phyloP scores from a whole-genome alignment of 306 rosid genomes.

The Crataegus laevigata region DNA sequence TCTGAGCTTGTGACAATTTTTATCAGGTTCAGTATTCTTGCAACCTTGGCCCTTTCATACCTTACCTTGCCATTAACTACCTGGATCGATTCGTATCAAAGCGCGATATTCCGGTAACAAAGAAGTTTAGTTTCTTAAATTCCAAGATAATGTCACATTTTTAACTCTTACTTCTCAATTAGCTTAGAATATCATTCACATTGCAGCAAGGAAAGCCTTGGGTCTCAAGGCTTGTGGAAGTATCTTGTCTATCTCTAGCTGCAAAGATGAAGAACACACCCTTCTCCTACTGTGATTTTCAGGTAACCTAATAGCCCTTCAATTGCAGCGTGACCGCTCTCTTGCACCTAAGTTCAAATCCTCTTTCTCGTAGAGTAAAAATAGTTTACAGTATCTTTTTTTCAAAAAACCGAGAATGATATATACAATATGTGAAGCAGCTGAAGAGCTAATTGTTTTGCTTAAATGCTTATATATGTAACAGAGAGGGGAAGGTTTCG shows the following conservation, averaged over 20 bases:
- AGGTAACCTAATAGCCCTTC: slow-evolving; percentile 24
- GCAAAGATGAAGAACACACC: slow-evolving; percentile 58
- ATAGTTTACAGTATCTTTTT: background rate
- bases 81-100: slow-evolving; percentile 53
- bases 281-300: slow-evolving; percentile 30
- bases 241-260: slow-evolving; percentile 58
- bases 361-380: background rate
- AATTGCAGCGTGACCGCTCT: background rate
- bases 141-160: background rate
- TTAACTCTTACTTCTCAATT: background rate
- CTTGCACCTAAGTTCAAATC: background rate
- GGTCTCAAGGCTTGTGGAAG: slow-evolving; percentile 38
- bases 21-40: slow-evolving; percentile 37
- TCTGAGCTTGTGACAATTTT: background rate
- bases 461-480: background rate
- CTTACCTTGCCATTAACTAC: slow-evolving; percentile 67
- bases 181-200: background rate
- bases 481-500: slow-evolving; percentile 44
- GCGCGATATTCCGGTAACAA: slow-evolving; percentile 48
- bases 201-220: slow-evolving; percentile 53
- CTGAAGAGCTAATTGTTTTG: background rate
- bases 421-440: background rate
- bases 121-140: background rate
- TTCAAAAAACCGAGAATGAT: too few relatives aligned
- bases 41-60: slow-evolving; percentile 45